Conservation (phyloP, 139 green algal genomes). For the Yamagishiella unicocca region DNA sequence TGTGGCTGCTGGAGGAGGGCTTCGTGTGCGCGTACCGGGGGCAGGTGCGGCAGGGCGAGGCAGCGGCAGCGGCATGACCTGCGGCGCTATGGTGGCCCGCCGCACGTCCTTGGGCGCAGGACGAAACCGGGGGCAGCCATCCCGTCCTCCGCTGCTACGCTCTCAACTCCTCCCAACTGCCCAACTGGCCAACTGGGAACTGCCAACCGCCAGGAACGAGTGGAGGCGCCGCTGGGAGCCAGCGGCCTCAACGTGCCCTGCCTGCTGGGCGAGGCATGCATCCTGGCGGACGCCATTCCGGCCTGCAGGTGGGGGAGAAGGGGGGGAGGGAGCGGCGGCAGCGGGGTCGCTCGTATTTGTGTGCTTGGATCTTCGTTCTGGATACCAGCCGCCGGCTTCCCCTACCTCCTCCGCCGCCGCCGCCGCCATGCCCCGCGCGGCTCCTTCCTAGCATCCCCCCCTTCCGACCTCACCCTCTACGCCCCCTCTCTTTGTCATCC, state of each 20-base stretch:
- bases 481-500: not conserved
- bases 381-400: too few relatives aligned
- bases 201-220: not conserved
- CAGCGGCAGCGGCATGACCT: too few relatives aligned
- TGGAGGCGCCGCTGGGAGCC: not conserved
- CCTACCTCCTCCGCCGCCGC: too few relatives aligned
- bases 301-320: not conserved
- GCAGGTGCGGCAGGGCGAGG: too few relatives aligned
- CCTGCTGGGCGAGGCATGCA: conserved; percentile 15
- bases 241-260: not conserved
- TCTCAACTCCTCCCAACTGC: not conserved
- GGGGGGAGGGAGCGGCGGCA: too few relatives aligned
- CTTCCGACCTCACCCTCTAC: not conserved
- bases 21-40: not conserved
- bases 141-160: not conserved
- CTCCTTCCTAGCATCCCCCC: not conserved
- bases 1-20: conserved; percentile 38
- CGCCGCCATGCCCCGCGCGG: too few relatives aligned
- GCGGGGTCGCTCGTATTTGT: too few relatives aligned
- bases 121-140: too few relatives aligned
- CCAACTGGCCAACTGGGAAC: not conserved
- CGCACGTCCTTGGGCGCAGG: too few relatives aligned
- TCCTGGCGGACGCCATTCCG: conserved; percentile 11
- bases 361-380: too few relatives aligned
- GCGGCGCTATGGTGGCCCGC: too few relatives aligned